Conservation (phyloP, 1,284 basidiomycete species). For the Porodaedalea pini region DNA sequence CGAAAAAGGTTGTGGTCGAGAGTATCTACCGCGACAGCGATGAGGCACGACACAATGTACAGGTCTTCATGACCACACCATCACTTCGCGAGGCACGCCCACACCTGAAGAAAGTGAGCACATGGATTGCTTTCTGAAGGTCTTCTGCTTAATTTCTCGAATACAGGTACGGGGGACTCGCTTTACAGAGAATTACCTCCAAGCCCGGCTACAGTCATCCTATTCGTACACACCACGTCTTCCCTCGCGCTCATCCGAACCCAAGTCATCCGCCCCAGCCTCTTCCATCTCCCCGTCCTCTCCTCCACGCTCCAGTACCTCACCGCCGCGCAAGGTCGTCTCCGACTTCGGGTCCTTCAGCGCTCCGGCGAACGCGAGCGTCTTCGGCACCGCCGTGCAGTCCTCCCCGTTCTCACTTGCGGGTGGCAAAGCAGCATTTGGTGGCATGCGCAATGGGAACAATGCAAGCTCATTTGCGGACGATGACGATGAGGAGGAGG, state of each 20-base stretch:
- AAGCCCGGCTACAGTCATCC: slow-evolving; percentile 62
- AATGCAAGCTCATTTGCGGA: slow-evolving; percentile 34
- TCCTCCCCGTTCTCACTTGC: slow-evolving; percentile 75
- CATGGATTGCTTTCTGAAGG: slow-evolving; percentile 20
- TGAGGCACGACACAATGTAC: slow-evolving; percentile 87
- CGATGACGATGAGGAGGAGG: slow-evolving; percentile 59
- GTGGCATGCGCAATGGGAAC: slow-evolving; percentile 53
- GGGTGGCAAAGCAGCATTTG: slow-evolving; percentile 77
- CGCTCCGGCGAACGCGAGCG: slow-evolving; percentile 67
- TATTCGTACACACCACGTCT: slow-evolving; percentile 49
- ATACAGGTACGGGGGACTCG: slow-evolving; percentile 82
- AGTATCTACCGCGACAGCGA: slow-evolving; percentile 92
- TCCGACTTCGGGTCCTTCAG: slow-evolving; percentile 88
- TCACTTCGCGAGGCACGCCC: slow-evolving; percentile 76
- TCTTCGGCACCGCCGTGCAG: slow-evolving; percentile 77
- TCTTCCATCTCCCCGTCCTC: slow-evolving; percentile 37
- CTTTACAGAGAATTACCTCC: slow-evolving; percentile 92
- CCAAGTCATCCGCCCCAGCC: slow-evolving; percentile 33
- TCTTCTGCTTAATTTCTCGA: not conserved
- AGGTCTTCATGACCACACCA: slow-evolving; percentile 77
- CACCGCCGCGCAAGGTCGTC: slow-evolving; percentile 80
- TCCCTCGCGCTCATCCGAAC: slow-evolving; percentile 42
- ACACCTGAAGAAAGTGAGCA: slow-evolving; percentile 74
- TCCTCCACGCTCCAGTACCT: slow-evolving; percentile 38
- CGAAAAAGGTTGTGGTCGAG: slow-evolving; percentile 94